Evolutionary conservation across 2,329 filamentous ascomycete genomes (phyloP).

Genomic region (Nemania serpens): DNA sequence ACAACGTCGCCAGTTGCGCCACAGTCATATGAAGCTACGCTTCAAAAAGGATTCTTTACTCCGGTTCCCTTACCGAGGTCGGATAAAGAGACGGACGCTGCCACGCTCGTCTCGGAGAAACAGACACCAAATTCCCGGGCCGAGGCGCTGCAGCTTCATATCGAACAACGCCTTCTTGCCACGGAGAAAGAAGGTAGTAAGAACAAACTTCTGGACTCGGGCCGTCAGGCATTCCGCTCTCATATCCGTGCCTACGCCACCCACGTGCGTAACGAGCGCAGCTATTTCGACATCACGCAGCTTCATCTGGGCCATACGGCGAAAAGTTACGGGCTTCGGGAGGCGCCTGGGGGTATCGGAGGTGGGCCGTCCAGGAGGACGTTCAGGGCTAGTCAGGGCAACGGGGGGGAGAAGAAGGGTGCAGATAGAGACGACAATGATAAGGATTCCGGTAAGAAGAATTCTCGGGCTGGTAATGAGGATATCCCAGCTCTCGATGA

Average conservation of each 20-base stretch:
- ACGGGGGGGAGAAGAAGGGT: constrained; percentile 37
- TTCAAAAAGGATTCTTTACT: constrained; percentile 68
- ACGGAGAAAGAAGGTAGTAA: constrained; percentile 34
- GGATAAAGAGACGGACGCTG: constrained; percentile 65
- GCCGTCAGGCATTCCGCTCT: constrained; percentile 83
- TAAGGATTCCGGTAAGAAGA: constrained; percentile 16
- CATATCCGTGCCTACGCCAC: constrained; percentile 95
- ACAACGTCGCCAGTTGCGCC: constrained; percentile 52
- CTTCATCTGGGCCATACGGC: constrained; percentile 91
- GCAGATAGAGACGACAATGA: constrained; percentile 37
- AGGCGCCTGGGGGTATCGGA: constrained; percentile 83
- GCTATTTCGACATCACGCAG: constrained; percentile 88
- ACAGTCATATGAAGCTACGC: constrained; percentile 57
- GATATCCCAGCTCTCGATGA: constrained; percentile 54
- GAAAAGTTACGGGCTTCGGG: constrained; percentile 89
- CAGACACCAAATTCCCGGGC: constrained; percentile 54
- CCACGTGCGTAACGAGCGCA: constrained; percentile 82
- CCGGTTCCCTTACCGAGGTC: constrained; percentile 63
- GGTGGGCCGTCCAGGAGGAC: constrained; percentile 55
- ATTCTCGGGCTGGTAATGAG: constrained; percentile 38
- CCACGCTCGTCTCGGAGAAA: constrained; percentile 46
- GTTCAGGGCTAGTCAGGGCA: constrained; percentile 45
- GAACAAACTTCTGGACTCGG: constrained; percentile 74
- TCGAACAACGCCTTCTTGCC: constrained; percentile 62
- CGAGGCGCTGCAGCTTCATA: constrained; percentile 62